Evolutionary conservation across 176 grass and related monocot species (phyloP).

Genomic region (barley (Hordeum vulgare)): DNA sequence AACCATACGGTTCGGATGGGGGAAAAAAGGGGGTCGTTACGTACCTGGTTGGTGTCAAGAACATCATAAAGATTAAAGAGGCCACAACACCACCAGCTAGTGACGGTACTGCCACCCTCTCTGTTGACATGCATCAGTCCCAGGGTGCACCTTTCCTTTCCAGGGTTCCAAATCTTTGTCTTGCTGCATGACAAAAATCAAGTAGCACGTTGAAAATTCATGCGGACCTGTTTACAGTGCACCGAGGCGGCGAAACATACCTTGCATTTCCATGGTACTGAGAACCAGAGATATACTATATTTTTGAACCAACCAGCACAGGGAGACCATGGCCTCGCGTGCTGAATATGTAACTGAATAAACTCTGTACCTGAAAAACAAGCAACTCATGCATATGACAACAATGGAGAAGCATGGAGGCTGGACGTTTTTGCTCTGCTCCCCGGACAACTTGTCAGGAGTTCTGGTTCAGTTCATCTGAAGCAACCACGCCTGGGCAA

Average conservation of each 20-base stretch:
- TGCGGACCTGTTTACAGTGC: neutral
- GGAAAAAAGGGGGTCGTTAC: neutral
- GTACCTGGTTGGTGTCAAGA: conserved; percentile 40
- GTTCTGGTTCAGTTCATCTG: neutral
- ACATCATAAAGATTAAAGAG: conserved; percentile 28
- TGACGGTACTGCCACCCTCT: neutral
- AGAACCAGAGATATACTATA: neutral
- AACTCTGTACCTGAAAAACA: neutral
- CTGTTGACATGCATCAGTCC: conserved; percentile 9
- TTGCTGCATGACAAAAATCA: neutral
- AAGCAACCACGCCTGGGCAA: neutral
- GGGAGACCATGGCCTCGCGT: neutral
- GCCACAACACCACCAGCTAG: neutral
- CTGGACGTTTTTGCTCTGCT: neutral
- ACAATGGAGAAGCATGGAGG: neutral
- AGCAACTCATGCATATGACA: neutral
- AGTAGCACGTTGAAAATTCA: neutral
- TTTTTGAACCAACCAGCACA: neutral
- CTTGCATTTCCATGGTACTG: neutral
- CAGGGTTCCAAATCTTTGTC: neutral
- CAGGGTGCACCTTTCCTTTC: conserved; percentile 1
- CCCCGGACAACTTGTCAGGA: neutral
- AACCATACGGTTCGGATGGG: conserved; percentile 17
- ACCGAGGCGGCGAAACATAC: neutral
- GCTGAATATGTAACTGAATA: neutral